Conservation (phyloP, 179 eudicot genomes). For the Spergularia azorica region DNA sequence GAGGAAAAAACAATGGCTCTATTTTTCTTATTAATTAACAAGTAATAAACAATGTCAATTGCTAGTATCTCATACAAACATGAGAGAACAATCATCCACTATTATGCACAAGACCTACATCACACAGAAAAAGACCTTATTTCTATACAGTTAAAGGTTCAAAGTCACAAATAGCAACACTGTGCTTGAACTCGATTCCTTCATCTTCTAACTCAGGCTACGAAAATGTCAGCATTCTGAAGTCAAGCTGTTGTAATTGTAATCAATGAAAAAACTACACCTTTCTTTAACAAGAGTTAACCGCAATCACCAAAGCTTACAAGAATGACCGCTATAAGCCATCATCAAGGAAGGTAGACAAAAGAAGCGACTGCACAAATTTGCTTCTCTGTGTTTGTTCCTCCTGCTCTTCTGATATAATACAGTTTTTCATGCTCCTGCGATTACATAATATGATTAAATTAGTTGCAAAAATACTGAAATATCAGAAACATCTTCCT, state of each 20-base stretch:
- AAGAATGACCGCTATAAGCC: constrained; percentile 31
- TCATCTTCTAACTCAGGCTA: constrained; percentile 3
- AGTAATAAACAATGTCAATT: not conserved
- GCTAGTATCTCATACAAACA: constrained; percentile 5
- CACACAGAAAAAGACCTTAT: constrained; percentile 4
- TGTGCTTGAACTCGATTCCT: constrained; percentile 3
- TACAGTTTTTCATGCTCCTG: constrained; percentile 36
- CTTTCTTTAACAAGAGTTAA: constrained; percentile 9
- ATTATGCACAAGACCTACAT: constrained; percentile 16
- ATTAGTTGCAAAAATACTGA: not conserved
- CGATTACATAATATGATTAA: constrained; percentile 13
- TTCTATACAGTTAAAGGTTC: constrained; percentile 13
- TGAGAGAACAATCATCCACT: constrained; percentile 12
- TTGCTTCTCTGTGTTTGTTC: constrained; percentile 46
- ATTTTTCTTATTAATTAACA: not conserved
- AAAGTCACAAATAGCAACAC: constrained; percentile 12
- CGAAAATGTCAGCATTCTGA: constrained; percentile 16
- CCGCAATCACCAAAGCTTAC: not conserved
- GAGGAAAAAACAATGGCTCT: not conserved
- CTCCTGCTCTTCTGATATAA: constrained; percentile 40
- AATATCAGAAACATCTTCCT: not conserved
- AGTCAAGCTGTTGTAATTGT: constrained; percentile 8
- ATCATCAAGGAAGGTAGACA: constrained; percentile 56
- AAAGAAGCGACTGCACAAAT: constrained; percentile 49
- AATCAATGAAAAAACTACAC: not conserved